Evolutionary conservation across 805 yeast genomes (phyloP).

Genomic region (Candida suzukii): DNA sequence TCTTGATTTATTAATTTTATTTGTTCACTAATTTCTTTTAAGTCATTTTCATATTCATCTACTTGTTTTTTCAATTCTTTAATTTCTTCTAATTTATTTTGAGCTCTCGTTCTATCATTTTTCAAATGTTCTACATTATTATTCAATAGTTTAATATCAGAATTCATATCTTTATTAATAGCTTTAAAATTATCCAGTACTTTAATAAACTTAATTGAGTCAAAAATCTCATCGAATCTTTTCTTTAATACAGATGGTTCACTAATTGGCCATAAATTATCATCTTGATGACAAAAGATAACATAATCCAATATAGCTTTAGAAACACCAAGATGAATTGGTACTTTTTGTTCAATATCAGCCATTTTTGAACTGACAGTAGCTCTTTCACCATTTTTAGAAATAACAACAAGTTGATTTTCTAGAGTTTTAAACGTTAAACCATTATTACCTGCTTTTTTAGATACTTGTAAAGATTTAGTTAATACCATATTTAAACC

Average conservation of each 20-base stretch:
- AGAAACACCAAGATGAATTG: conserved; percentile 80
- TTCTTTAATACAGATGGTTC: conserved; percentile 88
- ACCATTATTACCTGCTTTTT: conserved; percentile 46
- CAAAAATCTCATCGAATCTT: conserved; percentile 93
- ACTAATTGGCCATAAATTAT: conserved; percentile 90
- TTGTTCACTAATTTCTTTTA: conserved; percentile 38
- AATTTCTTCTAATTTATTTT: conserved; percentile 43
- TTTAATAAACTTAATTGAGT: conserved; percentile 87
- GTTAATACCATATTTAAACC: conserved; percentile 80
- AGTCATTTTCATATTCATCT: conserved; percentile 38
- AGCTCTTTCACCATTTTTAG: conserved; percentile 57
- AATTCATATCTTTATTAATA: conserved; percentile 69
- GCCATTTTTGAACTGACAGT: conserved; percentile 76
- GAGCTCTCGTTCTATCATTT: conserved; percentile 68
- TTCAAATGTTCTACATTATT: conserved; percentile 74
- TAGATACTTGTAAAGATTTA: conserved; percentile 69
- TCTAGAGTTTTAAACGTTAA: conserved; percentile 82
- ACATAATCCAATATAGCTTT: conserved; percentile 85
- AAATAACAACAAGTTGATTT: conserved; percentile 68
- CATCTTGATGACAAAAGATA: conserved; percentile 96
- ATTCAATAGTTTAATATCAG: conserved; percentile 68
- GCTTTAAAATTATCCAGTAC: conserved; percentile 74
- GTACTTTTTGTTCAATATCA: conserved; percentile 78
- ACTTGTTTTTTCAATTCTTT: conserved; percentile 36
- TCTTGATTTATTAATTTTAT: conserved; percentile 49